phyloP scores from a whole-genome alignment of 2,329 filamentous ascomycete genomes.

The Penicillium sp. region DNA sequence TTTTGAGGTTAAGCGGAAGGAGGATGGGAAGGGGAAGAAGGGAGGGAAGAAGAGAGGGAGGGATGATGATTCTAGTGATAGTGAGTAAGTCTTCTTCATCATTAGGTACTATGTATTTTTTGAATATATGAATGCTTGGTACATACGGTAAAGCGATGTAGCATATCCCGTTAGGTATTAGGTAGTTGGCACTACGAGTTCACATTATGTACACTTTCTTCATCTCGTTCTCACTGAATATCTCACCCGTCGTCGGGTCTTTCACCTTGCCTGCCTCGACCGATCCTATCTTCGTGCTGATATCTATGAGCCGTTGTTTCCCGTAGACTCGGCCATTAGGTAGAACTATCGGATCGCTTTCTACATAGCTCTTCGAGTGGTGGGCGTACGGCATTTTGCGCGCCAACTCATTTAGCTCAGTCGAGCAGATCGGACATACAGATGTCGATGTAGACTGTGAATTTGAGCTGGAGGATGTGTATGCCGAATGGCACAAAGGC shows the following conservation, averaged over 20 bases:
- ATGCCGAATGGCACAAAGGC: conserved; percentile 77
- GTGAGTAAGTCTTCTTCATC: conserved; percentile 22
- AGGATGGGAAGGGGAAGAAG: conserved; percentile 26
- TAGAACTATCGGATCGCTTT: conserved; percentile 77
- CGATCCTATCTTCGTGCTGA: conserved; percentile 71
- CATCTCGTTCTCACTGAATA: conserved; percentile 59
- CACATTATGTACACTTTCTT: conserved; percentile 91
- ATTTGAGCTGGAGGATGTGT: conserved; percentile 54
- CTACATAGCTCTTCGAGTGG: conserved; percentile 89
- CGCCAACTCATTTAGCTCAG: conserved; percentile 88
- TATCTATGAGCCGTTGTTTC: conserved; percentile 65
- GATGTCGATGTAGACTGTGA: conserved; percentile 60
- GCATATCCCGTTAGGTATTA: neutral
- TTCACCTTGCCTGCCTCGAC: conserved; percentile 64
- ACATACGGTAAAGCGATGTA: no score
- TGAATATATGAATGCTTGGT: no score
- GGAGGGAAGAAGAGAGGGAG: conserved; percentile 34
- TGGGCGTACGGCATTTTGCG: conserved; percentile 87
- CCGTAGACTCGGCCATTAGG: conserved; percentile 88
- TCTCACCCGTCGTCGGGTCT: conserved; percentile 71
- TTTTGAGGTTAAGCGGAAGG: conserved; percentile 42
- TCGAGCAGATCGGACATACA: conserved; percentile 93
- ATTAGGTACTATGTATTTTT: neutral
- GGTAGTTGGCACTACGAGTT: no score
- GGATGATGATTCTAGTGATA: conserved; percentile 36